Conservation (phyloP, 768 basidiomycete species). For the Galerina marginata region DNA sequence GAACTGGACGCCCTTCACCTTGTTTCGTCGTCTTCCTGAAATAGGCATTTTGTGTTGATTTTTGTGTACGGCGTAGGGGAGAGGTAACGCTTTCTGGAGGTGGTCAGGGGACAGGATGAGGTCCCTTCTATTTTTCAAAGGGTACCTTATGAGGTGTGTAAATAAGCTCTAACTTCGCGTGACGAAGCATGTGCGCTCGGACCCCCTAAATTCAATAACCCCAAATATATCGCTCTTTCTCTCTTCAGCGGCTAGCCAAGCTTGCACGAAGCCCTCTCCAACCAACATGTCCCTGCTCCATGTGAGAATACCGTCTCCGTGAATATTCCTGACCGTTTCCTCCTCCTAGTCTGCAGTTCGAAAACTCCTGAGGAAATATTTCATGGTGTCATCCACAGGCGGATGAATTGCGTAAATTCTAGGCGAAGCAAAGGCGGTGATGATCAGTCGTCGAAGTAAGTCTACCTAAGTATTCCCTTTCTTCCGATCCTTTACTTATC, state of each 20-base stretch:
- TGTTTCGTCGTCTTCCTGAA: constrained; percentile 64
- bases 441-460: constrained; percentile 21
- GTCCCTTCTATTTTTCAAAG: neutral
- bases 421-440: constrained; percentile 18
- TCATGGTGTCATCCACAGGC: neutral
- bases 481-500: constrained; percentile 8
- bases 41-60: constrained; percentile 44
- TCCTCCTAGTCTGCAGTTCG: no score
- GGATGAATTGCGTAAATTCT: constrained; percentile 21
- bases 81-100: neutral
- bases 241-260: no score
- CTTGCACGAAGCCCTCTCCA: no score
- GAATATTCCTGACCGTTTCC: no score
- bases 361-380: neutral
- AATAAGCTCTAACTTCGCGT: constrained; percentile 22
- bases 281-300: no score
- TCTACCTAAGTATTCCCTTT: constrained; percentile 8
- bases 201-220: constrained; percentile 19
- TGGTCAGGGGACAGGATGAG: constrained; percentile 1
- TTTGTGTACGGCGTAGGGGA: constrained; percentile 8
- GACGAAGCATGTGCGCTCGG: constrained; percentile 30
- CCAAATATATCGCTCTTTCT: neutral
- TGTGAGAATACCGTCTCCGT: no score
- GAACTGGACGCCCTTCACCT: constrained; percentile 90
- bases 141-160: constrained; percentile 17